These are phyloP conservation scores for Tetramitus jugosus DNA, from an alignment of 208 protist species.

Conservation along the genomic window DNA sequence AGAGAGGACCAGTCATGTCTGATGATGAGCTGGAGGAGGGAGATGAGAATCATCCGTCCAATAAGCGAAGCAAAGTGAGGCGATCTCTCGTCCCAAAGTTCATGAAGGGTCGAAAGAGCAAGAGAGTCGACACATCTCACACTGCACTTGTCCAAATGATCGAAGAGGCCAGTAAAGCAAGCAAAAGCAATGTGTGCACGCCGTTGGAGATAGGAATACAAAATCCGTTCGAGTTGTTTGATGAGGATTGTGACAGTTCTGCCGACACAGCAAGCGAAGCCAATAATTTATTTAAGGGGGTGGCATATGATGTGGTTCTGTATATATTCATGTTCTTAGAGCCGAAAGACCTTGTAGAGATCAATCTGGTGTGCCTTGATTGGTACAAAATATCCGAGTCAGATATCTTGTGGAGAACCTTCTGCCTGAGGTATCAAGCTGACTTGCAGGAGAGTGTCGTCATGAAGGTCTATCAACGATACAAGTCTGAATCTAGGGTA, in stretches of 20 bases:
- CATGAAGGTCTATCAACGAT: neutral
- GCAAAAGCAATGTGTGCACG: neutral
- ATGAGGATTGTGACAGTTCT: neutral
- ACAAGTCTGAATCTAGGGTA: too few relatives aligned
- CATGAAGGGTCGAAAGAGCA: neutral
- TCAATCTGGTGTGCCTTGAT: neutral
- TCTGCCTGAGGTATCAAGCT: neutral
- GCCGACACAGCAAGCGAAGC: neutral
- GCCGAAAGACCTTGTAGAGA: neutral
- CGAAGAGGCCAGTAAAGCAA: neutral
- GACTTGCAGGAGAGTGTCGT: neutral
- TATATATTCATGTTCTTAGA: constrained; percentile 19
- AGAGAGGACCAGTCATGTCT: neutral
- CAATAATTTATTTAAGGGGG: neutral
- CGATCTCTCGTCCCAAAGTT: neutral
- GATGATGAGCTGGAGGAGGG: neutral
- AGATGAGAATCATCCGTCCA: neutral
- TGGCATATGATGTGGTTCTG: neutral
- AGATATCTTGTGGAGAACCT: constrained; percentile 4
- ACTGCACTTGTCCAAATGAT: neutral
- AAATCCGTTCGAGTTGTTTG: neutral
- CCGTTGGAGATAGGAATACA: neutral
- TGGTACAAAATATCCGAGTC: neutral
- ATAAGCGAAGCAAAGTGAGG: neutral
- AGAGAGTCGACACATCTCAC: neutral